Base-by-base conservation (phyloP, 352 stramenopile genomes). In the Globisporangium megalacanthum region DNA sequence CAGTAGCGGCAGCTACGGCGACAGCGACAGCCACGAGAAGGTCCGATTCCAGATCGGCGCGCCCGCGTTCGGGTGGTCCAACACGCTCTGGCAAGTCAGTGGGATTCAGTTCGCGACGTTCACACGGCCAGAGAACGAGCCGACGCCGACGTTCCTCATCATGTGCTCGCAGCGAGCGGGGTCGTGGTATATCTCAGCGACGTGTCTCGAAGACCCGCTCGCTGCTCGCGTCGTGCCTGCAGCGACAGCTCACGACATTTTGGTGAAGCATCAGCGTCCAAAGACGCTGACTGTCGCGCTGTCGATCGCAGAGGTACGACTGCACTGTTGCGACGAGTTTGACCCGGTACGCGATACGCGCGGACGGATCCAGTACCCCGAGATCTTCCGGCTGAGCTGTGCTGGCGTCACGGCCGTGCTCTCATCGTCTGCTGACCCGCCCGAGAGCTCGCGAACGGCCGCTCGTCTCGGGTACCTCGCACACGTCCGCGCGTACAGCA, bases 81-180 rank as follows among this genome's bases (percentile, higher is more conserved):
- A 89, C 61, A 54, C 68, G 20, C 56, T 94, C 42, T 94, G 85
- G 85, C 75, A 92, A 63, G 81, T 90, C 44, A 69, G 72, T 35
- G 85, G 85, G 0, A 90, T 94, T 62, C 85, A 94, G 64, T 94
- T 94, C 56, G 83, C 81, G 14, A 80, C 76, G 6, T 85, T 89
- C 61, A 9, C 56, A 25, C 61, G 46, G 20, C 48, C 64, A 10
- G 53, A 70, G 0, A 65, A 58, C 36, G 47, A 54, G 2, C 35
- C 37, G 25, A 52, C 46, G 1, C 69, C 66, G 22, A 81, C 82
- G 6, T 90, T 94, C 52, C 69, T 94, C 33, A 68, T 94, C 8
- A 87, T 81, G 62, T 77, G 69, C 13, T 83, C 72, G 22, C 86
- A 79, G 45, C 77, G 82, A 35, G 79, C 77, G 49, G 82, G 82